Evolutionary conservation across 768 basidiomycete species (phyloP).

Genomic region (Russula abietina): DNA sequence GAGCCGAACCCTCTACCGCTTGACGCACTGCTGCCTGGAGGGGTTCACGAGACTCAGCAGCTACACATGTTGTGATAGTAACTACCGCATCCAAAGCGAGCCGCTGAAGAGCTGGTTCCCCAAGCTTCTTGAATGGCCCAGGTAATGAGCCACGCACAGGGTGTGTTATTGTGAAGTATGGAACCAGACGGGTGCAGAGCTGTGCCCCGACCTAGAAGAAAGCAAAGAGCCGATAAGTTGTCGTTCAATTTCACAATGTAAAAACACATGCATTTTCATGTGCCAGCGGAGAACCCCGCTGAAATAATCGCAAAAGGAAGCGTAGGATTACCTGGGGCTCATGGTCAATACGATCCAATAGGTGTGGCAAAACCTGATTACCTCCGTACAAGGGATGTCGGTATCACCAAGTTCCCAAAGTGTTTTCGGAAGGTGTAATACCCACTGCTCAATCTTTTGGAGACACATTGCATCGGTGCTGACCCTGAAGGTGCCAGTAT

Average conservation of each 20-base stretch:
- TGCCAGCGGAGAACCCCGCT: slow-evolving; percentile 46
- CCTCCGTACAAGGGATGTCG: slow-evolving; percentile 57
- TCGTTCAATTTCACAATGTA: neutral
- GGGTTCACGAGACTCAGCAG: slow-evolving; percentile 10
- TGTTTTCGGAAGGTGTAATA: slow-evolving; percentile 66
- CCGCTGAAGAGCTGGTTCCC: slow-evolving; percentile 40
- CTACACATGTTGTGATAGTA: slow-evolving; percentile 26
- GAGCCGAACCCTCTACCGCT: slow-evolving; percentile 23
- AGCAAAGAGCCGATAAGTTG: slow-evolving; percentile 17
- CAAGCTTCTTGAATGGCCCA: slow-evolving; percentile 77
- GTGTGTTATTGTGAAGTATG: slow-evolving; percentile 77
- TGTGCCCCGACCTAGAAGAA: slow-evolving; percentile 39
- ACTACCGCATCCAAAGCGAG: slow-evolving; percentile 61
- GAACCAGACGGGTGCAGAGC: slow-evolving; percentile 55
- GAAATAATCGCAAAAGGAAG: slow-evolving; percentile 55
- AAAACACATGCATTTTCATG: slow-evolving; percentile 39
- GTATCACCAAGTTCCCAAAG: slow-evolving; percentile 77
- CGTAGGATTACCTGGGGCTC: slow-evolving; percentile 46
- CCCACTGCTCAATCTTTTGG: slow-evolving; percentile 53
- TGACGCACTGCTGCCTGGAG: slow-evolving; percentile 25
- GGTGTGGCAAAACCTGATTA: slow-evolving; percentile 27
- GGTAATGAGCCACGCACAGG: slow-evolving; percentile 62
- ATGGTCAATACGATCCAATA: neutral
- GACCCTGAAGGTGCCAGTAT: slow-evolving; percentile 44
- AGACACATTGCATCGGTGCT: slow-evolving; percentile 29